Evolutionary conservation across 176 grass and related monocot species (phyloP), one percentile per base, ranked within the genome.

Genomic region (Carex parvula): DNA sequence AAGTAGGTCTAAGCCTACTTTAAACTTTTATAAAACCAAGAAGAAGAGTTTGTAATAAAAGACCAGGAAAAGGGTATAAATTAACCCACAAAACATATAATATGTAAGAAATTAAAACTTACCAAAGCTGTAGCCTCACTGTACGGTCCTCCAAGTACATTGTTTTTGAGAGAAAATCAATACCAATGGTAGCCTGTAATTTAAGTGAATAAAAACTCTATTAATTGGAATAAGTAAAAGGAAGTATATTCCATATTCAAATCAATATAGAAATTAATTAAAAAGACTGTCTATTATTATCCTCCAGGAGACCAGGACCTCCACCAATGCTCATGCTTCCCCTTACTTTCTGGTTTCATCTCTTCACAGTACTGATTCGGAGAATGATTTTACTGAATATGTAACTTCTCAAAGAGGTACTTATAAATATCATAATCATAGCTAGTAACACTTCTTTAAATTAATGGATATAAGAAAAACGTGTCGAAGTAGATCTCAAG

Each of bases 121-220:
- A 97, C 94, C 94, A 97, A 60, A 97, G 94, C 89, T 97, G 94
- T 53, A 97, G 94, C 80, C 94, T 97, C 52, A 97, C 94, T 79
- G 94, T 97, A 80, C 94, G 92, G 62, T 97, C 94, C 86, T 97
- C 94, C 91, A 97, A 86, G 81, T 97, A 97, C 94, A 97, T 97
- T 79, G 94, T 97, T 84, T 97, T 97, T 0, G 94, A 97, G 79
- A 97, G 89, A 58, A 97, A 97, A 76, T 97, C 94, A 90, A 97
- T 97, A 88, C 94, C 94, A 15, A 97, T 97, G 50, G 94, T 97
- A 89, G 94, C 94, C 94, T 97, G 84, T 86, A 85, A 58, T 72
- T 35, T 35, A 84, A 83, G 6, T 56, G 8, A 32, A 83, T 57
- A 87, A 66, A 86, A 57, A 65, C 79, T 2, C 30, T 71, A 65